Evolutionary conservation across 371 early-diverging fungal genomes (phyloP).

Genomic region (Mucor saturninus): DNA sequence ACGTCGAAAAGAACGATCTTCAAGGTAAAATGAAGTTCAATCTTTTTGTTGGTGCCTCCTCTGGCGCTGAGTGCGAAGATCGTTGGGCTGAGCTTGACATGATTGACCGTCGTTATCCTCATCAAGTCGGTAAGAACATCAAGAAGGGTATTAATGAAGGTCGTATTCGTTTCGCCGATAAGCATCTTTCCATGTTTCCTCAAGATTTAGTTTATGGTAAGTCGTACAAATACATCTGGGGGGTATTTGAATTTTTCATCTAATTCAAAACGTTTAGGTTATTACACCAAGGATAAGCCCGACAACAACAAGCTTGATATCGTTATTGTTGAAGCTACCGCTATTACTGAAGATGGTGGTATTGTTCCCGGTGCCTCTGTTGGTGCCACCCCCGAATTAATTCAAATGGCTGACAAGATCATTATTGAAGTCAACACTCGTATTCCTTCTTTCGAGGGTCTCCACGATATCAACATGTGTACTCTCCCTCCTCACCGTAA

Average conservation of each 20-base stretch:
- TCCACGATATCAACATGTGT: constrained; percentile 53
- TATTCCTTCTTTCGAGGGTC: constrained; percentile 59
- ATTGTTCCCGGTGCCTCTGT: constrained; percentile 61
- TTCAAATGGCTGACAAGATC: constrained; percentile 60
- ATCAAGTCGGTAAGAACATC: constrained; percentile 60
- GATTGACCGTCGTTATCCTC: constrained; percentile 63
- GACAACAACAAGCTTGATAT: constrained; percentile 50
- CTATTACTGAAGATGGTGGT: constrained; percentile 58
- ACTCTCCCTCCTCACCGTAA: constrained; percentile 51
- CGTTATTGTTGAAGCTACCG: constrained; percentile 61
- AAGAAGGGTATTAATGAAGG: constrained; percentile 59
- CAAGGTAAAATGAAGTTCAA: constrained; percentile 61
- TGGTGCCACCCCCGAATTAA: constrained; percentile 59
- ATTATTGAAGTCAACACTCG: constrained; percentile 61
- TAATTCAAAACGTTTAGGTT: constrained; percentile 27
- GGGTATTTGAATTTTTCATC: not conserved
- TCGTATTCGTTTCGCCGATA: constrained; percentile 62
- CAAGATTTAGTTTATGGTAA: constrained; percentile 57
- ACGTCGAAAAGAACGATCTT: constrained; percentile 57
- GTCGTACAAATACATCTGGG: not conserved
- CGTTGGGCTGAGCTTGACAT: constrained; percentile 54
- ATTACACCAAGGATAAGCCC: constrained; percentile 53
- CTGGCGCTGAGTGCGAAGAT: constrained; percentile 57
- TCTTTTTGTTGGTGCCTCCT: constrained; percentile 57
- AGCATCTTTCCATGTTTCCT: constrained; percentile 63